Evolutionary conservation across 2,329 filamentous ascomycete species (phyloP).

Genomic region (Aspergillus unguis): DNA sequence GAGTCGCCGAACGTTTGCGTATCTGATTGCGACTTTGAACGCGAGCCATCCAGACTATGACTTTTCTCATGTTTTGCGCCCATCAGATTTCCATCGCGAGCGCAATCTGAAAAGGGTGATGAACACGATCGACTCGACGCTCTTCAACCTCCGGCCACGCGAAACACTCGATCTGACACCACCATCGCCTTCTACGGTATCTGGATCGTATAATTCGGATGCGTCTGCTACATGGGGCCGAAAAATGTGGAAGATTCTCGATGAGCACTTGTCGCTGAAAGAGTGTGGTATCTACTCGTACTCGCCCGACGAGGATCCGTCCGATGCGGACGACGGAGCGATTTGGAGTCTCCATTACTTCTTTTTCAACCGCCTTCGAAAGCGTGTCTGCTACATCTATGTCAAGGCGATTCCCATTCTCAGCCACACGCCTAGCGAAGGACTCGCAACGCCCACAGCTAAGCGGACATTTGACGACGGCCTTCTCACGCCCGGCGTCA

Average conservation of each 20-base stretch:
- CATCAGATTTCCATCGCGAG: constrained; percentile 85
- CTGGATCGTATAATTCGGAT: constrained; percentile 46
- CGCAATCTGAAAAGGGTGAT: constrained; percentile 76
- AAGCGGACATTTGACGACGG: constrained; percentile 50
- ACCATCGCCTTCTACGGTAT: constrained; percentile 42
- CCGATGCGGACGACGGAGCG: constrained; percentile 86
- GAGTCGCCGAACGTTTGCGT: constrained; percentile 88
- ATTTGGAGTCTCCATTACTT: constrained; percentile 97
- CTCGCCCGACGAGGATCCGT: constrained; percentile 82
- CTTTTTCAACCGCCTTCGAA: constrained; percentile 90
- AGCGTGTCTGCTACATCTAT: constrained; percentile 92
- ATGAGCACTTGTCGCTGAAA: constrained; percentile 89
- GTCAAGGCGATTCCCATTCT: constrained; percentile 74
- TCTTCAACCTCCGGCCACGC: constrained; percentile 78
- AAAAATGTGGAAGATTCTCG: constrained; percentile 85
- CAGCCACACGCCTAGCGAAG: constrained; percentile 63
- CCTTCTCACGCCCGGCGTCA: constrained; percentile 50
- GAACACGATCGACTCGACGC: constrained; percentile 79
- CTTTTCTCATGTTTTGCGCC: constrained; percentile 87
- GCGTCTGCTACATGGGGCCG: constrained; percentile 73
- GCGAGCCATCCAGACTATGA: constrained; percentile 96
- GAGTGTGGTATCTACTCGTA: constrained; percentile 90
- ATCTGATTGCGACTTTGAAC: constrained; percentile 93
- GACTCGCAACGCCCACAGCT: constrained; percentile 37
- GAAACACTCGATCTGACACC: constrained; percentile 40